Base-by-base conservation (phyloP, 2,329 filamentous ascomycete species). In the Plectosphaerella sp. region DNA sequence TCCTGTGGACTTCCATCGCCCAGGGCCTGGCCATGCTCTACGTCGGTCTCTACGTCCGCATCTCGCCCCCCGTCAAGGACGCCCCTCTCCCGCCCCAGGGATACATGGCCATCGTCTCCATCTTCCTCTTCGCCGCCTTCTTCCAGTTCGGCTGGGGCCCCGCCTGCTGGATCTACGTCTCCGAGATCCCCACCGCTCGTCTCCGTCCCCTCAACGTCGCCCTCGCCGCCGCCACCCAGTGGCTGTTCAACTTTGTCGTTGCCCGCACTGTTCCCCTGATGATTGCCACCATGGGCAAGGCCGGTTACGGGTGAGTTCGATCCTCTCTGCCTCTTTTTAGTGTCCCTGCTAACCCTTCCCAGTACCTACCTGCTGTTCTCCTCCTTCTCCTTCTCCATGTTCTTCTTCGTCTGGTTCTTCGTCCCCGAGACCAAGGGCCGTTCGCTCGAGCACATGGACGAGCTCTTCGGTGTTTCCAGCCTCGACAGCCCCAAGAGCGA, bases 191-290 rank as follows among this genome's bases (percentile, higher is more conserved):
- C 0, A 80, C 81, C 5, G 81, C 82, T 1, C 73, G 85, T 25
- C 72, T 88, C 6, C 71, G 85, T 46, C 79, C 78, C 14, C 69
- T 86, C 57, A 87, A 87, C 60, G 84, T 88, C 2, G 74, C 83
- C 2, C 72, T 86, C 47, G 84, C 82, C 0, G 83, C 84, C 4
- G 81, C 82, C 1, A 86, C 82, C 1, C 83, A 88, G 60, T 87
- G 84, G 83, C 63, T 88, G 5, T 87, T 88, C 67, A 88, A 88
- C 62, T 84, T 88, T 53, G 83, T 87, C 4, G 82, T 88, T 42
- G 83, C 84, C 5, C 72, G 82, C 42, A 78, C 81, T 18, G 83
- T 84, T 8, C 83, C 82, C 0, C 78, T 75, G 55, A 87, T 88
- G 84, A 68, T 87, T 56, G 75, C 74, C 69, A 73, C 64, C 5